Evolutionary conservation across 768 basidiomycete genomes (phyloP), one percentile per base, ranked within the genome.

Genomic region (Amanita rimosa): DNA sequence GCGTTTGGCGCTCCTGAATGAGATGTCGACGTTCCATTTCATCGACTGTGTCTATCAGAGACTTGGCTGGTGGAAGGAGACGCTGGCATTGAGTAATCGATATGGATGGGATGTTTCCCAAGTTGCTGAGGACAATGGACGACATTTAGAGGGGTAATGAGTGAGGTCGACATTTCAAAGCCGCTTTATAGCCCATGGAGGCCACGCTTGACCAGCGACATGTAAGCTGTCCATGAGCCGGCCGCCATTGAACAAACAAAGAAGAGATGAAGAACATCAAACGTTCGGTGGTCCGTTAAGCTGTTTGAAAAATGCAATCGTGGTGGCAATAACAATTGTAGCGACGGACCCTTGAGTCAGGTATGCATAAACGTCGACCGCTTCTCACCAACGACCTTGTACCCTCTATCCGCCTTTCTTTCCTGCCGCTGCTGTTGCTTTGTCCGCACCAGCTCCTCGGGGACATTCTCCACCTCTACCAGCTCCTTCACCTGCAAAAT

Each of bases 401-500:
- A 92, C 11, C 88, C 89, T 39, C 82, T 68, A 9, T 73, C 63
- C 8, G 85, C 76, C 62, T 73, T 79, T 58, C 88, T 69, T 53
- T 84, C 83, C 57, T 64, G 62, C 55, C 78, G 72, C 68, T 83
- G 81, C 65, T 87, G 73, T 53, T 75, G 67, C 60, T 80, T 79
- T n/a, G 79, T 83, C 66, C 74, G 72, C 21, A 91, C 87, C 48
- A 73, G 67, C 29, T 72, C 70, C 21, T 69, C 68, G 0, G 83
- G 76, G 13, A 96, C 91, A 60, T 94, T 95, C 62, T 82, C 74
- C 37, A 97, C 92, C 59, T 85, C 76, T 8, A 96, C 78, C 38
- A 97, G 69, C 66, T 97, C 93, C 72, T 96, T 97, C 49, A 96
- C 79, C 19, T 67, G 66, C 42, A 97, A 70, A 44, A 96, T 92